Conservation (phyloP, 345 rosid genomes). For the Draba incana region DNA sequence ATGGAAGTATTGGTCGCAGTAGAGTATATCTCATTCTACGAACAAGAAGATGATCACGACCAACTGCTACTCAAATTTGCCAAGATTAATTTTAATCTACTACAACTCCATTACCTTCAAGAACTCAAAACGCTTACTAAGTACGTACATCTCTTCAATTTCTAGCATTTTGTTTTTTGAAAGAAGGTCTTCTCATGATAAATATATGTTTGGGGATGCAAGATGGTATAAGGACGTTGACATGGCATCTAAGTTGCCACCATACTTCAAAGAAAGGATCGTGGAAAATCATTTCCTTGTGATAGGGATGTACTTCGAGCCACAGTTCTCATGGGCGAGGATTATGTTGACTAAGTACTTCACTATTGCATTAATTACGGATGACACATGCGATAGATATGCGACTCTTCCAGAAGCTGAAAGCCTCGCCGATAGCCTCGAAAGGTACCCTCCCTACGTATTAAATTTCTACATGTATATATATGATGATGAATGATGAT, state of each 20-base stretch:
- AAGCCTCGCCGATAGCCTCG: neutral
- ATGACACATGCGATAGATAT: neutral
- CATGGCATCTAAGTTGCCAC: too few relatives aligned
- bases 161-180: neutral
- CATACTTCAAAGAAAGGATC: too few relatives aligned
- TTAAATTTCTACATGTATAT: too few relatives aligned
- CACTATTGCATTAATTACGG: neutral
- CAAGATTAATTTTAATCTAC: conserved; percentile 3
- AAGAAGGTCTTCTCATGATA: too few relatives aligned
- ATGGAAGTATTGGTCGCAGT: neutral
- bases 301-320: too few relatives aligned
- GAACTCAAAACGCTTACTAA: conserved; percentile 5
- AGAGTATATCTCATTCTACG: conserved; percentile 5
- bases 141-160: neutral
- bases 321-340: too few relatives aligned
- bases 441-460: neutral
- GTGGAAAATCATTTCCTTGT: too few relatives aligned
- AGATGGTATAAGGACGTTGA: too few relatives aligned
- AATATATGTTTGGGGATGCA: too few relatives aligned
- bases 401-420: neutral
- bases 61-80: conserved; percentile 3
- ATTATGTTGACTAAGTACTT: too few relatives aligned
- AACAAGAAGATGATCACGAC: conserved; percentile 13
- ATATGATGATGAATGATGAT: too few relatives aligned
- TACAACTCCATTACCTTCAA: conserved; percentile 14